Base-by-base conservation (phyloP, 2,329 filamentous ascomycete genomes). In the Coleophoma cylindrospora region DNA sequence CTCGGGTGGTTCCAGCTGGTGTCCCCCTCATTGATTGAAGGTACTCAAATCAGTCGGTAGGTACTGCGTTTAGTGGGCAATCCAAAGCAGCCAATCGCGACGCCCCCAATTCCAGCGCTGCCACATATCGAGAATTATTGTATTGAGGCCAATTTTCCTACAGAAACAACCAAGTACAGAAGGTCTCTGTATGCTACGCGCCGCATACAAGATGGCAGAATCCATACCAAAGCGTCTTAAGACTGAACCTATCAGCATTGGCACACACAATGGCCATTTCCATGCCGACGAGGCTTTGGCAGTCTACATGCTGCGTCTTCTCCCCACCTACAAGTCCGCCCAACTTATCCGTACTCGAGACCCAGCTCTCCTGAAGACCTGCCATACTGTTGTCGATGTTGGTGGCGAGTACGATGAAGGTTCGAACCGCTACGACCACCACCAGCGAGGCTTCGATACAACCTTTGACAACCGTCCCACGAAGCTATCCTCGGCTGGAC, bases 221-320 rank as follows among this genome's bases (percentile, higher is more conserved):
- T 80, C 75, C 66, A 79, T 84, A 63, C 73, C 86, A 55, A 97
- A 97, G 74, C 86, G 89, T 69, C 73, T 95, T 68, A 96, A 95
- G 79, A 89, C 86, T 61, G 76, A 81, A 55, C 71, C 74, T 55
- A 69, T 69, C 53, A 61, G 64, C 49, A 73, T 86, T 57, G 94
- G 91, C 65, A 99, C 94, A 32, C 94, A 99, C 80, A 96, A 87
- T 73, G 94, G 94, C 60, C 91, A 96, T 76, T 99, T 99, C 80
- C 94, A 99, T 75, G 94, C 94, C 68, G 94, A 99, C 70, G 94
- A 99, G 75, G 92, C 94, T 54, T 83, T 99, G 40, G 94, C 94
- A 51, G 91, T 99, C 57, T 91, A 95, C 76, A 90, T 99, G 77
- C 87, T 99, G 60, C 90, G 91, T 57, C 81, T 87, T 50, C 86